These are phyloP conservation scores for Begonia peltatifolia DNA, from an alignment of 306 rosid genomes.

Conservation along the genomic window DNA sequence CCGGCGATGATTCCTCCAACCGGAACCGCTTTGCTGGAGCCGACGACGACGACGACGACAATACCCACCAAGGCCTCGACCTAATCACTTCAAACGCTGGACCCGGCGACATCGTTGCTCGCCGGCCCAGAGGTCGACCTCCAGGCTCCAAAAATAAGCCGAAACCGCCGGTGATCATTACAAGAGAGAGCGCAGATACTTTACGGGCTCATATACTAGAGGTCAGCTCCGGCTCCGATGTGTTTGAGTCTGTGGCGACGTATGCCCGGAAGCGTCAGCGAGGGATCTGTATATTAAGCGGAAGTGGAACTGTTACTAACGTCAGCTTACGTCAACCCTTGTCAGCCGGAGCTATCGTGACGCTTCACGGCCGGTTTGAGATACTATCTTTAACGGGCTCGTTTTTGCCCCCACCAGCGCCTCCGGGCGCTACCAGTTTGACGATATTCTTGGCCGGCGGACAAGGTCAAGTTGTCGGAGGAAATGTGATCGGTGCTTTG, in stretches of 20 bases:
- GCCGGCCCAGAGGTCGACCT: constrained; percentile 10
- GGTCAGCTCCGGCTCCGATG: constrained; percentile 5
- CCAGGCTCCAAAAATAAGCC: constrained; percentile 11
- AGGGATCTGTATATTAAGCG: constrained; percentile 13
- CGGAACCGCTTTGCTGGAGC: constrained; percentile 1
- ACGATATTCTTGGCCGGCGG: constrained; percentile 12
- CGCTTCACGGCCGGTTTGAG: constrained; percentile 12
- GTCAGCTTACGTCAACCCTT: constrained; percentile 10
- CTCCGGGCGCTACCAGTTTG: constrained; percentile 12
- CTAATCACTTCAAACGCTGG: background rate
- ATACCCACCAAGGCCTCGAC: too few species aligned
- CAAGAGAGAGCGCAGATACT: constrained; percentile 9
- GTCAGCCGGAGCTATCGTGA: constrained; percentile 4
- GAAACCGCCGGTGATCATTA: constrained; percentile 11
- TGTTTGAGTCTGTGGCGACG: constrained; percentile 5
- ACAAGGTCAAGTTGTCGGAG: constrained; percentile 14
- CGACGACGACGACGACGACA: too few species aligned
- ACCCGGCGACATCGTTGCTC: constrained; percentile 4
- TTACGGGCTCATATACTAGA: constrained; percentile 13
- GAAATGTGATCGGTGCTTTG: constrained; percentile 16
- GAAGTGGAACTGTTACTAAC: constrained; percentile 10
- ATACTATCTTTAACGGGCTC: constrained; percentile 11
- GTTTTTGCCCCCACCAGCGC: constrained; percentile 11
- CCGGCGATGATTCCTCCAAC: background rate
- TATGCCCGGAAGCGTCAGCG: constrained; percentile 7